These are phyloP conservation scores for Elsinoe australis DNA, from an alignment of 2,329 filamentous ascomycete species.

Conservation along the genomic window DNA sequence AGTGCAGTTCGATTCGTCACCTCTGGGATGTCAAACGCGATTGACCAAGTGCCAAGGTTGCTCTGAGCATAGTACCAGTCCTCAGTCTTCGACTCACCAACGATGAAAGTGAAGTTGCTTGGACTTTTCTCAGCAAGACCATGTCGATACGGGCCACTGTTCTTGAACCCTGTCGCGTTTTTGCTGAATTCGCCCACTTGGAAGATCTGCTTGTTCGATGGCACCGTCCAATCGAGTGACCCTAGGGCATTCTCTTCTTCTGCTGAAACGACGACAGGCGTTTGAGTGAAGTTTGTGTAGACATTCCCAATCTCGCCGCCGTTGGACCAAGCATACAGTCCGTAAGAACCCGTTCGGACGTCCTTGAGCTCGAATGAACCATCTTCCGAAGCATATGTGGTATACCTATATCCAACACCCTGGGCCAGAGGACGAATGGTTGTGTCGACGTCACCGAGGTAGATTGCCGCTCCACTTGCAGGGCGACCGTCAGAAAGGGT, in stretches of 20 bases:
- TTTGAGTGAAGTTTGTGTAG: slow-evolving; percentile 38
- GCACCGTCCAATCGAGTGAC: slow-evolving; percentile 34
- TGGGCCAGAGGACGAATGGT: slow-evolving; percentile 41
- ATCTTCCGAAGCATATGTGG: slow-evolving; percentile 37
- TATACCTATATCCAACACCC: slow-evolving; percentile 46
- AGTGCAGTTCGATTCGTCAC: not conserved
- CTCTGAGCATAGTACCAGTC: slow-evolving; percentile 48
- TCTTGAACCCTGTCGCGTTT: slow-evolving; percentile 38
- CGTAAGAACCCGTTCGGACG: slow-evolving; percentile 41
- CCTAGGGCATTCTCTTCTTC: slow-evolving; percentile 26
- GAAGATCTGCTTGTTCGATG: slow-evolving; percentile 38
- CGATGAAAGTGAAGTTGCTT: slow-evolving; percentile 39
- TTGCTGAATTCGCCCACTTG: slow-evolving; percentile 45
- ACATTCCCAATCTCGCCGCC: slow-evolving; percentile 41
- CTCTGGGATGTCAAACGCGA: slow-evolving; percentile 25
- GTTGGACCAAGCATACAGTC: slow-evolving; percentile 45
- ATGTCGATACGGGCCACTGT: slow-evolving; percentile 41
- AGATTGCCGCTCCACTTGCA: slow-evolving; percentile 43
- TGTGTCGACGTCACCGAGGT: slow-evolving; percentile 43
- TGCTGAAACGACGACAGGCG: slow-evolving; percentile 35
- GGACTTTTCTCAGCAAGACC: slow-evolving; percentile 40
- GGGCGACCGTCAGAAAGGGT: slow-evolving; percentile 43
- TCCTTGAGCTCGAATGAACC: slow-evolving; percentile 40
- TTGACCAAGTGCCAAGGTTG: slow-evolving; percentile 28
- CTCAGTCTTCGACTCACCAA: slow-evolving; percentile 32